Percentiles rank a stretch among this genome's conserved stretches.
phyloP scores from a whole-genome alignment of 2,329 filamentous ascomycete genomes.

The Hortaea sp. region DNA sequence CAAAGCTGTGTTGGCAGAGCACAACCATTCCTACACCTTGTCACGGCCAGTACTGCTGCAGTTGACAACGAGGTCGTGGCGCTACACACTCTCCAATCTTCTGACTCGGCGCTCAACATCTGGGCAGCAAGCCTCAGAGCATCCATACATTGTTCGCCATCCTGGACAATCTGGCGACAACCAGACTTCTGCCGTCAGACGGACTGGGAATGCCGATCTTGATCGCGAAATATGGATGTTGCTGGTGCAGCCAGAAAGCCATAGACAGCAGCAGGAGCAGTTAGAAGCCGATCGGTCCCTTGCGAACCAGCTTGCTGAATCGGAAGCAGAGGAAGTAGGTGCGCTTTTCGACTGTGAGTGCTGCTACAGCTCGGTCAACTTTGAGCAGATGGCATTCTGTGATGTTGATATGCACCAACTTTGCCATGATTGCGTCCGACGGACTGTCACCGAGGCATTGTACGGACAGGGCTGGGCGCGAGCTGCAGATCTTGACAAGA shows the following conservation, averaged over 20 bases:
- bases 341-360: constrained; percentile 62
- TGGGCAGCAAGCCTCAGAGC: constrained; percentile 41
- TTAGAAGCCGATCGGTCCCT: constrained; percentile 29
- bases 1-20: constrained; percentile 68
- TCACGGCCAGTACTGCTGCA: constrained; percentile 59
- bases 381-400: constrained; percentile 68
- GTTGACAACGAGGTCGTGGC: constrained; percentile 65
- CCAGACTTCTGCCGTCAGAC: constrained; percentile 48
- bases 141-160: constrained; percentile 55
- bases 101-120: constrained; percentile 52
- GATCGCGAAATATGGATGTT: constrained; percentile 40
- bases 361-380: constrained; percentile 61
- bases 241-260: constrained; percentile 34
- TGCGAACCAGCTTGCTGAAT: constrained; percentile 38
- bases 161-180: constrained; percentile 36
- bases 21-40: constrained; percentile 67
- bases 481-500: constrained; percentile 61
- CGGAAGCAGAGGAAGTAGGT: constrained; percentile 36
- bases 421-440: constrained; percentile 73
- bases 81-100: constrained; percentile 61
- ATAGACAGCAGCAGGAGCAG: constrained; percentile 29
- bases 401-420: constrained; percentile 59
- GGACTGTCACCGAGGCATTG: constrained; percentile 73
- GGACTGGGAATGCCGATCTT: constrained; percentile 51
- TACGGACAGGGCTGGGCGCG: constrained; percentile 89